Base-by-base conservation (phyloP, 2,329 filamentous ascomycete species). In the Aspergillus chevalieri region DNA sequence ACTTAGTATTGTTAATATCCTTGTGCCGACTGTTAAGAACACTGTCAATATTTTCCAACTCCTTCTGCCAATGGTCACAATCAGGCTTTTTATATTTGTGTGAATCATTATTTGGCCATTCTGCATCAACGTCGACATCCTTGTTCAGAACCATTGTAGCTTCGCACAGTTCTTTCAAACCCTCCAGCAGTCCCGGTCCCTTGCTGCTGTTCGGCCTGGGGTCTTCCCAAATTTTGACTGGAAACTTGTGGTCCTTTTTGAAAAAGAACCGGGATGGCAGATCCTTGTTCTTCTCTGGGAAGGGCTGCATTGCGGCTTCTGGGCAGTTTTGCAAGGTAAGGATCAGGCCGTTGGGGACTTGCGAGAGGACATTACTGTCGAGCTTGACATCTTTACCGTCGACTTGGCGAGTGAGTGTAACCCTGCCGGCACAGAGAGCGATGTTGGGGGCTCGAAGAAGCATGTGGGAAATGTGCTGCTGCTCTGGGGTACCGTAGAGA, bases 381-480 rank as follows among this genome's bases (percentile, higher is more conserved):
- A 34, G 30, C 30, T 3, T 7, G 30, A 34, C 30, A 34, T 34
- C 30, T 34, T 57, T 7, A 43, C 5, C 54, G 52, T 36, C 10
- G 15, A 34, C 15, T n/a, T 43, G 36, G 6, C 43, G 28, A 1
- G 14, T 10, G n/a, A 52, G 36, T 2, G 26, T 8, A 3, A 52
- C 28, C 2, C 48, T 36, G 15, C 55, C 60, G 19, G 67, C 66
- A 0, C 62, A 65, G 1, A 71, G 59, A 3, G 64, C 60, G 8
- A 65, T 69, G 54, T 75, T 76, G 17, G 73, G 74, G 0, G 70
- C 61, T 2, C 62, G 58, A 15, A 68, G 61, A 21, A 76, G 68
- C 39, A 74, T 63, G 51, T 77, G 74, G 15, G 72, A 65, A 30
- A 76, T 73, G 48, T 75, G 67, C 1, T 57, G 47, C 39, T 73